Percentiles rank a stretch among this genome's conserved stretches.
Conservation (phyloP, 1,284 basidiomycete species). For the Ganoderma leucocontextum region DNA sequence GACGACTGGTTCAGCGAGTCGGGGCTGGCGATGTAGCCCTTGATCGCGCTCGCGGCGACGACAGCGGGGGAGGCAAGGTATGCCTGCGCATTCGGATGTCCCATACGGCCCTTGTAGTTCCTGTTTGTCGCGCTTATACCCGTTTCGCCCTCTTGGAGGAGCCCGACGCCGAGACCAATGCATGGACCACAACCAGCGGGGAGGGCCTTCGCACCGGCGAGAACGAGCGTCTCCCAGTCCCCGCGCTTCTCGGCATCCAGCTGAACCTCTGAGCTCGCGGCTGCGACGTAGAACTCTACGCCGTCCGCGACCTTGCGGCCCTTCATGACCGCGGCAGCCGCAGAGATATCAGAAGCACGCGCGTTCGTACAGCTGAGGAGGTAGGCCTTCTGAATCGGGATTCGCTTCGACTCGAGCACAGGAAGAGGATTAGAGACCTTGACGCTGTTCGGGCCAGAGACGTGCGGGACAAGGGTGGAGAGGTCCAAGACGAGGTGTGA, state of each 20-base stretch:
- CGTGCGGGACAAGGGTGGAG: conserved; percentile 92
- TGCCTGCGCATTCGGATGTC: conserved; percentile 92
- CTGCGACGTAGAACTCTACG: conserved; percentile 98
- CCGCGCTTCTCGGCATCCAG: conserved; percentile 87
- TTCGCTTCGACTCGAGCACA: conserved; percentile 74
- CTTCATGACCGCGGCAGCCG: conserved; percentile 89
- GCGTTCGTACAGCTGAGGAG: conserved; percentile 99
- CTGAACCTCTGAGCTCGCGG: conserved; percentile 93
- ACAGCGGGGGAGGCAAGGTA: conserved; percentile 97
- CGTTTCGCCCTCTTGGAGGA: conserved; percentile 93
- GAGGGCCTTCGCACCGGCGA: conserved; percentile 90
- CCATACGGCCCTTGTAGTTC: conserved; percentile 99
- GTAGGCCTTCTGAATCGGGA: conserved; percentile 97
- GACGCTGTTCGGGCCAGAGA: conserved; percentile 97
- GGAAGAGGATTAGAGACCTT: conserved; percentile 95
- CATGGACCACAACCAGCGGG: conserved; percentile 98
- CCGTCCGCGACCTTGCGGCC: conserved; percentile 88
- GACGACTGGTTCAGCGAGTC: conserved; percentile 66
- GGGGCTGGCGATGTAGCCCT: conserved; percentile 92
- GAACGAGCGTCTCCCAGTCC: conserved; percentile 89
- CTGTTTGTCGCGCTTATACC: conserved; percentile 98
- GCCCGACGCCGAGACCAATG: conserved; percentile 93
- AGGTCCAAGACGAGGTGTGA: conserved; percentile 94
- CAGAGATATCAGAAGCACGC: conserved; percentile 92
- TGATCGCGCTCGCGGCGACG: conserved; percentile 94